These are phyloP conservation scores for Jatropha curcas DNA, from an alignment of 345 rosid species.

Conservation along the genomic window DNA sequence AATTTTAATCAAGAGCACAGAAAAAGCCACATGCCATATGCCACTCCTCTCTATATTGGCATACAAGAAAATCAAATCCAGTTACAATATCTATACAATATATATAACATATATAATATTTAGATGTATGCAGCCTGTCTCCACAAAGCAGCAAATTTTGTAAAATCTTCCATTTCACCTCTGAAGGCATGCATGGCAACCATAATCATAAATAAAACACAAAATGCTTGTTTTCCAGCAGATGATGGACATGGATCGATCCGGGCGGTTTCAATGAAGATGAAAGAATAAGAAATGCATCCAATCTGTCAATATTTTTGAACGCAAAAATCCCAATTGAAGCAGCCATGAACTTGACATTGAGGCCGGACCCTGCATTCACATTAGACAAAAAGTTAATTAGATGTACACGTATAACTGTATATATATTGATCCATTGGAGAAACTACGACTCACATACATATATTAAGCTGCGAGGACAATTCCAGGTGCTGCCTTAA, in stretches of 20 bases:
- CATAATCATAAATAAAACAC: neutral
- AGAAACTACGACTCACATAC: constrained; percentile 2
- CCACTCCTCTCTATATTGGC: neutral
- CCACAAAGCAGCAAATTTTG: constrained; percentile 16
- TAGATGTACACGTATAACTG: too few relatives aligned
- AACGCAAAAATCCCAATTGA: neutral
- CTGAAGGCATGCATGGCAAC: neutral
- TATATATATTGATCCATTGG: too few relatives aligned
- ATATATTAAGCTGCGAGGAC: constrained; percentile 22
- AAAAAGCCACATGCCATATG: neutral
- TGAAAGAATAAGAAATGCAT: constrained; percentile 36
- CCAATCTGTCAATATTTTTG: constrained; percentile 11
- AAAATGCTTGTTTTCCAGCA: constrained; percentile 20
- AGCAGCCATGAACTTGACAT: neutral
- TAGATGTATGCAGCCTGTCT: constrained; percentile 1
- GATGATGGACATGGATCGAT: constrained; percentile 1
- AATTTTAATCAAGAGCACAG: neutral
- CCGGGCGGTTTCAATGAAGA: neutral
- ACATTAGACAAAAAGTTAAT: neutral
- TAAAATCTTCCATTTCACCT: neutral
- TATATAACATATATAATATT: neutral
- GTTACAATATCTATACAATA: neutral
- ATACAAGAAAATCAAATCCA: constrained; percentile 2
- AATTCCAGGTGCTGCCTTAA: constrained; percentile 15
- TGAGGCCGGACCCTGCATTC: constrained; percentile 16